Evolutionary conservation across 2,329 filamentous ascomycete species (phyloP), one percentile per base, ranked within the genome.

Genomic region (Penicillium sp.): DNA sequence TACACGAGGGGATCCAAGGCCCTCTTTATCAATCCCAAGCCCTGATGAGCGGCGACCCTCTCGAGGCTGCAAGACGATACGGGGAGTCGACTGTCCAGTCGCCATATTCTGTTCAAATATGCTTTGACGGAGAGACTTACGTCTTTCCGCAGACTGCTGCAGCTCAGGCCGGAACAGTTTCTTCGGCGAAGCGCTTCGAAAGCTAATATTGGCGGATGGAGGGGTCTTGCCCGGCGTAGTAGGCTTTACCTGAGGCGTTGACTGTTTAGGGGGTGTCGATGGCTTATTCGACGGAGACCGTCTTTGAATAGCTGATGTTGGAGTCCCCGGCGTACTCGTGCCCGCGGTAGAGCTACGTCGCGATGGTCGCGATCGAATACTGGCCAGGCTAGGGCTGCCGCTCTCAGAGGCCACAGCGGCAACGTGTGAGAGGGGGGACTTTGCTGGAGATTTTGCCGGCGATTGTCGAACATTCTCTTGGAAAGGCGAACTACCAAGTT

Each of bases 1-100:
- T 51, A 93, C 83, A 50, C 84, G 85, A 5, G 89, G 90, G 1
- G 90, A 93, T 6, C 90, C 89, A 52, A 92, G 81, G 0, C 89
- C 89, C 58, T 82, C 77, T 60, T 83, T 84, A 64, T 90, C 89
- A 58, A 85, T 83, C 22, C 89, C 88, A 57, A 92, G 68, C 0
- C 88, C 88, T 14, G 87, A 88, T 15, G 87, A 82, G 43, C 79
- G 78, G 26, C 87, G 65, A 27, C 56, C 81, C 33, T 68, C 67
- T 55, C 84, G 81, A 2, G 87, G 85, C 3, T 82, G 88, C 6
- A 90, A 71, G 12, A 89, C 74, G 48, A 89, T 80, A 18, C 80
- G 82, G 14, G 89, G 88, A 1, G 85, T 88, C 18, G 81, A 79
- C 31, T 78, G 68, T 3, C 85, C 85, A 5, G 82, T 85, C 20